phyloP scores from a whole-genome alignment of 2,329 filamentous ascomycete species.

The Colletotrichum salicis region DNA sequence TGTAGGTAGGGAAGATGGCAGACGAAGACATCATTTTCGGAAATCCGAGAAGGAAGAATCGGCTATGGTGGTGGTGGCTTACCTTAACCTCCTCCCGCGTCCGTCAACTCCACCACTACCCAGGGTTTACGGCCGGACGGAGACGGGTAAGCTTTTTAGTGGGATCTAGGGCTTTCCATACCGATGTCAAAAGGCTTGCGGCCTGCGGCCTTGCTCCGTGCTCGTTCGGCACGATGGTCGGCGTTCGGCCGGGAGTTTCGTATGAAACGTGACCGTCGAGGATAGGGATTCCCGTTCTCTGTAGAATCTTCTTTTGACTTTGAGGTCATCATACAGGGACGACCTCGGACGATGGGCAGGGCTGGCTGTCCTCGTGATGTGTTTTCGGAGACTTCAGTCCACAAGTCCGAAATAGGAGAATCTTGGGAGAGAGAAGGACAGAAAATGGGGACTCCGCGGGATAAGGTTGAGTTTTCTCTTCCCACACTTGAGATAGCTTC shows the following conservation, averaged over 20 bases:
- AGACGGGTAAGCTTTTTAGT: constrained; percentile 12
- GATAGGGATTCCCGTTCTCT: constrained; percentile 4
- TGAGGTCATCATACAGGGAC: constrained; percentile 13
- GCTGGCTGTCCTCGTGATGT: background rate
- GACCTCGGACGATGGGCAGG: constrained; percentile 13
- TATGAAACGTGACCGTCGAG: constrained; percentile 20
- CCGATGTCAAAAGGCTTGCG: background rate
- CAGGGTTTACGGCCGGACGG: constrained; percentile 8
- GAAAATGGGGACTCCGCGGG: background rate
- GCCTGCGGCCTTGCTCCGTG: constrained; percentile 23
- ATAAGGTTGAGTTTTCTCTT: constrained; percentile 7
- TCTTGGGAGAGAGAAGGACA: background rate
- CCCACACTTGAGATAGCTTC: background rate
- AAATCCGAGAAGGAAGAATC: constrained; percentile 1
- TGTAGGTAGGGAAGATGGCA: constrained; percentile 13
- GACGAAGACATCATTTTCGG: constrained; percentile 21
- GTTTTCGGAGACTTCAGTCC: constrained; percentile 7
- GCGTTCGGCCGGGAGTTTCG: constrained; percentile 26
- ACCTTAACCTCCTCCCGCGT: background rate
- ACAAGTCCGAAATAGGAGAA: background rate
- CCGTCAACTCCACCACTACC: background rate
- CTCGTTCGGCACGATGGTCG: constrained; percentile 22
- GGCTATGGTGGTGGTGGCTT: background rate
- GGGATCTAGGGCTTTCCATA: constrained; percentile 1
- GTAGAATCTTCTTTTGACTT: background rate